Base-by-base conservation (phyloP, 257 asterid species). In the Nicotiana attenuata region DNA sequence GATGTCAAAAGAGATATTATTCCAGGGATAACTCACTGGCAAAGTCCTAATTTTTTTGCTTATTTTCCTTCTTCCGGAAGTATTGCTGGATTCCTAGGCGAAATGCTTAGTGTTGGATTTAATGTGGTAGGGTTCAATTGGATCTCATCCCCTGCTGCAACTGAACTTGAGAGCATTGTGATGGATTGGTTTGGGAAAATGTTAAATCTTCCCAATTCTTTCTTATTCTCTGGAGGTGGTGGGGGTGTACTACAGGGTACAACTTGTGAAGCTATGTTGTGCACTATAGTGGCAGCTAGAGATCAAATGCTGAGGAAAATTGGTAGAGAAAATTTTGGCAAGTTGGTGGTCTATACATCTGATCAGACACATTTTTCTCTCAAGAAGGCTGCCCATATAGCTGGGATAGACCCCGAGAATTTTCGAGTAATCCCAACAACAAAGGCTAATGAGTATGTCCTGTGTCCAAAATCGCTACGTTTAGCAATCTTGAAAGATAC, bases 81-180 rank as follows among this genome's bases (percentile, higher is more conserved):
- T 85, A 88, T 84, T 57, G 97, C 97, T 14, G 97, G 94, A 13
- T 92, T 93, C 57, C 86, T 92, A 0, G 98, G 97, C 2, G 97
- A 93, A 78, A 82, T 92, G 86, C 83, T 93, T 28, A 89, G 93
- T 86, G 88, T 94, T 17, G 98, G 96, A 0, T 90, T 92, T 67
- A 93, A 93, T 76, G 80, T 92, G 10, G 96, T 92, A 38, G 98
- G 98, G 0, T 93, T 93, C 81, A 93, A 89, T 89, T 93, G 97
- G 98, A 89, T 93, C 86, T 88, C 98, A 5, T 92, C 97, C 1
- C 98, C 98, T 0, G 97, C 97, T 5, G 97, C 98, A 31, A 92
- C 98, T 5, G 97, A 93, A 85, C 92, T 93, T 5, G 98, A 93
- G 83, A 89, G 90, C 86, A 89, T 93, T 45, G 98, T 93, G 83